Conservation (phyloP, 345 rosid species). For the Lepidium sativum region DNA sequence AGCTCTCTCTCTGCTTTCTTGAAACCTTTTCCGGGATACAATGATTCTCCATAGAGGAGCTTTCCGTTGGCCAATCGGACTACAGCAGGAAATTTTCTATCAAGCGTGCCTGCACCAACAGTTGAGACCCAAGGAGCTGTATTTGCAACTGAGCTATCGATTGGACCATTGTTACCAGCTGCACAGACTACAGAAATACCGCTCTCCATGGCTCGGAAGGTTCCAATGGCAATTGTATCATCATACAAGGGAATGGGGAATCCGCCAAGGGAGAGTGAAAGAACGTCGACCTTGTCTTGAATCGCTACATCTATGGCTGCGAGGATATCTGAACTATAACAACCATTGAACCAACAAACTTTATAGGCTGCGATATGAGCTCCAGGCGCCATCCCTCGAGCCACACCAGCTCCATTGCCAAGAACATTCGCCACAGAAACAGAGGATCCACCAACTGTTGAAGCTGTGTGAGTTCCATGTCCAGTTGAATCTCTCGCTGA, state of each 20-base stretch:
- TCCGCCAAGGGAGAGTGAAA: conserved; percentile 84
- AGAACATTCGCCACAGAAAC: conserved; percentile 64
- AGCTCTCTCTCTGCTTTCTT: conserved; percentile 36
- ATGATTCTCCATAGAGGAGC: conserved; percentile 66
- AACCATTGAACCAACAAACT: conserved; percentile 84
- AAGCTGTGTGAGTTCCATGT: conserved; percentile 87
- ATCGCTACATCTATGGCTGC: conserved; percentile 87
- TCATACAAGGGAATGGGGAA: conserved; percentile 73
- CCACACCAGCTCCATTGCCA: conserved; percentile 67
- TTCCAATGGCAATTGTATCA: conserved; percentile 84
- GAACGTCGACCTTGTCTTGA: conserved; percentile 69
- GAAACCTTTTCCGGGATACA: conserved; percentile 52
- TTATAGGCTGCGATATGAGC: conserved; percentile 80
- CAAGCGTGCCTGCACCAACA: conserved; percentile 82
- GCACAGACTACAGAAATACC: conserved; percentile 85
- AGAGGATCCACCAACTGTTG: conserved; percentile 75
- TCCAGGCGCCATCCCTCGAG: conserved; percentile 84
- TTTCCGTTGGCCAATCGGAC: conserved; percentile 50
- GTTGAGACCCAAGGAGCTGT: conserved; percentile 93
- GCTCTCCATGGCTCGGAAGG: conserved; percentile 72
- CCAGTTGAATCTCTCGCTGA: conserved; percentile 80
- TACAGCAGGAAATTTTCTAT: conserved; percentile 71
- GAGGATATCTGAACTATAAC: conserved; percentile 81
- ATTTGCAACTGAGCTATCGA: conserved; percentile 68
- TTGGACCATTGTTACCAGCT: conserved; percentile 88